phyloP scores from a whole-genome alignment of 208 protist genomes.

The Acanthamoeba royreba region DNA sequence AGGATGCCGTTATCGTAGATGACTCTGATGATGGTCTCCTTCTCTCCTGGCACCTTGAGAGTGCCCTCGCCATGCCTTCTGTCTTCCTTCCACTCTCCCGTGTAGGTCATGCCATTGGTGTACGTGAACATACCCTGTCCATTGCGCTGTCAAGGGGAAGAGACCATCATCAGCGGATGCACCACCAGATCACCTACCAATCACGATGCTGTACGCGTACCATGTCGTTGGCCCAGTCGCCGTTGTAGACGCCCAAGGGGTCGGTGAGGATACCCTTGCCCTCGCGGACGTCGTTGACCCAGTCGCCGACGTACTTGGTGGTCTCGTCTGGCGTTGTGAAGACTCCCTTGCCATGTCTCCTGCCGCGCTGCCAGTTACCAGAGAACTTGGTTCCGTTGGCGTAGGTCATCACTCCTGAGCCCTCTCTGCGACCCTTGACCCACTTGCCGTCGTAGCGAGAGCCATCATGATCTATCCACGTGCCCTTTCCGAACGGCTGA shows the following conservation, averaged over 20 bases:
- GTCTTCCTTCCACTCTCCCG: neutral
- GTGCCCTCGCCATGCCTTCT: neutral
- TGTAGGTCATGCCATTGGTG: neutral
- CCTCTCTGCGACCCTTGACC: neutral
- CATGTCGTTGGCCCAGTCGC: neutral
- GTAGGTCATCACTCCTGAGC: neutral
- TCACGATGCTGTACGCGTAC: too few species aligned
- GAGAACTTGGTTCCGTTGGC: neutral
- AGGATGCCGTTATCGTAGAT: neutral
- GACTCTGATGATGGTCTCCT: neutral
- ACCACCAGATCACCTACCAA: too few species aligned
- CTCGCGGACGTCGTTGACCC: neutral
- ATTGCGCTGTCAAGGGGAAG: too few species aligned
- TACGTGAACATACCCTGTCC: neutral
- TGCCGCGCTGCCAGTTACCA: neutral
- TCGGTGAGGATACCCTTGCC: neutral
- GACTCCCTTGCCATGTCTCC: neutral
- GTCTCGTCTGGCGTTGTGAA: neutral
- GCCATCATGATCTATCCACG: neutral
- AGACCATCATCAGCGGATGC: too few species aligned
- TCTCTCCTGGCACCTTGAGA: neutral
- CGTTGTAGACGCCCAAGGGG: neutral
- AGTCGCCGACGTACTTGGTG: constrained; percentile 26
- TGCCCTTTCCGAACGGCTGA: neutral
- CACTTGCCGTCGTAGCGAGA: constrained; percentile 26